Conservation (phyloP, 179 eudicot species). For the Silene vulgaris region DNA sequence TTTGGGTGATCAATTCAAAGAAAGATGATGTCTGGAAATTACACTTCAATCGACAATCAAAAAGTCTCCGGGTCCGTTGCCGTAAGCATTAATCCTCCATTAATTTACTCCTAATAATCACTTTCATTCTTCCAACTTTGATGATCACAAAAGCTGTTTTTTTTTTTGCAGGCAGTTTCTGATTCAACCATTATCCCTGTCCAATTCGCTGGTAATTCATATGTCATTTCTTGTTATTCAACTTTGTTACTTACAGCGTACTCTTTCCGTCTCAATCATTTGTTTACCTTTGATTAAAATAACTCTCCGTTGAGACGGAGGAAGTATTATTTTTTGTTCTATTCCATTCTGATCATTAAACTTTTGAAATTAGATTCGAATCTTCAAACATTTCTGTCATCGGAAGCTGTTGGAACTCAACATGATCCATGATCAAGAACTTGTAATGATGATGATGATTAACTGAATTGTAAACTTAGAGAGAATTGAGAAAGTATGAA, state of each 20-base stretch:
- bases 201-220: slow-evolving; percentile 53
- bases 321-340: too few species aligned
- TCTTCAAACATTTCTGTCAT: slow-evolving; percentile 84
- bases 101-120: not conserved
- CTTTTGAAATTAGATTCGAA: slow-evolving; percentile 48
- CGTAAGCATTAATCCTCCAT: slow-evolving; percentile 28
- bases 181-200: slow-evolving; percentile 52
- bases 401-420: slow-evolving; percentile 29
- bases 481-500: too few species aligned
- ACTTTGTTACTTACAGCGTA: not conserved
- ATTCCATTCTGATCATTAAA: not conserved
- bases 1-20: not conserved
- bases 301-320: too few species aligned
- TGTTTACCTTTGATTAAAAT: slow-evolving; percentile 32
- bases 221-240: not conserved
- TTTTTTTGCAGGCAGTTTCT: slow-evolving; percentile 45
- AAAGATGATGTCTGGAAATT: slow-evolving; percentile 72
- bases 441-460: too few species aligned
- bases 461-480: too few species aligned
- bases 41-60: slow-evolving; percentile 65
- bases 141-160: too few species aligned
- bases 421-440: too few species aligned
- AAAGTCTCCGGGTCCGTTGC: slow-evolving; percentile 92
- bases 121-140: not conserved
- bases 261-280: too few species aligned